Evolutionary conservation across 1,139 yeast genomes (phyloP), one percentile per base, ranked within the genome.

Genomic region (Kluyveromyces sp.): DNA sequence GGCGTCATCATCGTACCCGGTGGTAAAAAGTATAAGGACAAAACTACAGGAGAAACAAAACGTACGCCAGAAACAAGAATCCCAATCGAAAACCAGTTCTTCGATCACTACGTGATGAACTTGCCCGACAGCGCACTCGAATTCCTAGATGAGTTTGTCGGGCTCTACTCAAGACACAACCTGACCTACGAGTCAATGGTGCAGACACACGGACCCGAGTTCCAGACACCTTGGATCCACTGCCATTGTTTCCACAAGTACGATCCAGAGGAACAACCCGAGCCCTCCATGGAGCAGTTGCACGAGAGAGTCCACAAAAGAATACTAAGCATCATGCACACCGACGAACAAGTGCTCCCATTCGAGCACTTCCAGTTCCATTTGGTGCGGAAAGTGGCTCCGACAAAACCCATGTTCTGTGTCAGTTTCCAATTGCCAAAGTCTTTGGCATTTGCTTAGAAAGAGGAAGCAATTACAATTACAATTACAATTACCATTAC

Each of bases 341-440:
- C 60, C 2, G 44, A 52, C 10, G 46, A 46, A n/a, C 71, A 75
- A 1, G 67, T 81, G 21, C 69, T 79, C 2, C 66, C 70, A 5
- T 64, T 74, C 26, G 72, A 71, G 4, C 60, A 67, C 0, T 69
- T 85, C 39, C 60, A 67, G 1, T 84, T 89, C 65, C 97, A 90
- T 61, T 70, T 83, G 54, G 98, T 94, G 10, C 78, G 98, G 59
- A 82, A 81, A 62, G 98, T 94, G 10, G 92, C 98, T 0, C 98
- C 98, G 2, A 88, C 97, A 2, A 94, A 92, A 63, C 92, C 92
- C 33, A 92, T 92, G 98, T 90, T 79, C 63, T 89, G 97, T 64
- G 86, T 87, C 3, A 72, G 90, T 7, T 89, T 90, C 66, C 66
- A 67, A 56, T 72, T 92, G 38, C 98, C 98, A 0, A 73, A 72